Base-by-base conservation (phyloP, 495 filamentous ascomycete genomes). In the Neurospora intermedia region DNA sequence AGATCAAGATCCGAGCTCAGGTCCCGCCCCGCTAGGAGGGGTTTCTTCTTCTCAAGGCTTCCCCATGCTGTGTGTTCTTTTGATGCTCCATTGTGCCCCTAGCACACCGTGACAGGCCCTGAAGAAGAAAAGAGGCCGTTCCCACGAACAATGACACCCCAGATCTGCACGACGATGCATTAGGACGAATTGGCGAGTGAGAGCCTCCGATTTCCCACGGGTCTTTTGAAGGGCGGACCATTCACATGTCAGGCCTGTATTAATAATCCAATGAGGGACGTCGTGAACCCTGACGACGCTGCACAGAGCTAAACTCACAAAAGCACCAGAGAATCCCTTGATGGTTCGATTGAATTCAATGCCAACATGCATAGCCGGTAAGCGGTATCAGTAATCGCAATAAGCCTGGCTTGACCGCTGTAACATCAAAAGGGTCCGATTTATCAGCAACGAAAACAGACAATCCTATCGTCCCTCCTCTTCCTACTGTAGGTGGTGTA, bases 121-220 rank as follows among this genome's bases (percentile, higher is more conserved):
- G 48, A 48, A 48, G 48, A 38, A 38, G 35, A 38, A 38, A 38
- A 70, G 69, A 69, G 72, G 42, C 66, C 10, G 69, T 9, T 35
- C 35, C 23, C n/a, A 42, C 69, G 73, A 54, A 54, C 46, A 66
- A 71, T 62, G 23, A 43, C 9, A 71, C 38, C 38, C 23, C 71
- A 66, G 54, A 66, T 66, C 27, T 66, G 54, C 27, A 66, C 27
- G 54, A 66, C 48, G 48, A 59, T 59, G 69, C 69, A 48, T 45
- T 35, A 41, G 18, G 20, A 18, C 18, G 71, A 71, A 75, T 75
- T 75, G 71, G 43, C 74, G 69, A 75, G 72, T 75, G 35, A 70
- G 74, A 75, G 23, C 69, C 35, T 72, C 62, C 15, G 74, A 45
- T 27, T 59, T 66, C 54, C 31, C 74, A 40, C 71, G 62, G 10